Evolutionary conservation across 108 stramenopile genomes (phyloP), one percentile per base, ranked within the genome.

Genomic region (Cylindrotheca fusiformis): DNA sequence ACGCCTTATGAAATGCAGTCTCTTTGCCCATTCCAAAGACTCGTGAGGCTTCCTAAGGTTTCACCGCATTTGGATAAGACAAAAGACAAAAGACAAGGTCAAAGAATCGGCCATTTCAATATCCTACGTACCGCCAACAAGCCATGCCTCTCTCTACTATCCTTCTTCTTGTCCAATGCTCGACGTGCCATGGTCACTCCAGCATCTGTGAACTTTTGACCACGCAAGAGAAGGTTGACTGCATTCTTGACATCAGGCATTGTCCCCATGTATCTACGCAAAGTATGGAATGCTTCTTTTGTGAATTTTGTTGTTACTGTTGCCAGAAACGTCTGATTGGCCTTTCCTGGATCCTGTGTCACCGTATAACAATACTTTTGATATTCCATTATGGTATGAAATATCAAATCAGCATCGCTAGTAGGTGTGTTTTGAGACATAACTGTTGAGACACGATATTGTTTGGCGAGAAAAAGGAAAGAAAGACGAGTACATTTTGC

Each of bases 1-100:
- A 87, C 17, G 80, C 29, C 64, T 92, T 92, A 52, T 88, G 82
- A 55, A 92, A 86, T 3, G 70, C 52, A 32, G 83, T 79, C 18
- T 89, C 91, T 54, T 92, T 92, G 3, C 85, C 86, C 54, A 85
- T 78, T 21, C 70, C 76, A 72, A 86, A 87, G 18, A 92, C 60
- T 20, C 82, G 68, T 6, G 87, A 89, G 20, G 87, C 81, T 55
- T 92, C 87, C 67, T 82, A 67, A n/a, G n/a, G n/a, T n/a, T n/a
- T n/a, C n/a, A n/a, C n/a, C n/a, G n/a, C n/a, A n/a, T n/a, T n/a
- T n/a, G n/a, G n/a, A n/a, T 25, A 78, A 52, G 28, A 30, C 44
- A 48, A 14, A 58, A 66, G 19, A 25, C 19, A 65, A 52, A 50
- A 59, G 2, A 5, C 12, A 19, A 41, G 30, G 32, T 32, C 2